A percentile compares a stretch with the other conserved stretches of the same genome.
These are phyloP conservation scores for Penicillium desertorum DNA, from an alignment of 495 filamentous ascomycete species.

Conservation along the genomic window DNA sequence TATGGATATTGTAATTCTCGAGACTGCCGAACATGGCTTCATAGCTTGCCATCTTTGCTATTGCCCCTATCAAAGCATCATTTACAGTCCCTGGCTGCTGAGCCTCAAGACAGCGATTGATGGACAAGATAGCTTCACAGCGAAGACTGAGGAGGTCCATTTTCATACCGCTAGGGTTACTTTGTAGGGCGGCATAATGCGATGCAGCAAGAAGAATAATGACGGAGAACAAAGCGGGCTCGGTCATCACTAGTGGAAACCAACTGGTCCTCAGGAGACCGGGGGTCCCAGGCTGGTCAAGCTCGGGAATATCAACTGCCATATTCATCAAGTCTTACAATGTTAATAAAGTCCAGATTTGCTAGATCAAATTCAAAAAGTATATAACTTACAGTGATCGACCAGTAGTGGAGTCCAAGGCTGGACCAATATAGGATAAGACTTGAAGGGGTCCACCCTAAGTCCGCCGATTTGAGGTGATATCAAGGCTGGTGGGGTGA, in stretches of 20 bases:
- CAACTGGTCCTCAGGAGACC: slow-evolving; percentile 45
- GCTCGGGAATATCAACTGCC: slow-evolving; percentile 48
- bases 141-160: slow-evolving; percentile 38
- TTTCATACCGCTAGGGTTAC: slow-evolving; percentile 14
- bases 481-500: no score
- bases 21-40: slow-evolving; percentile 46
- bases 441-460: slow-evolving; percentile 40
- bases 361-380: background rate
- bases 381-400: slow-evolving; percentile 38
- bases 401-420: slow-evolving; percentile 34
- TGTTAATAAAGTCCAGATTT: slow-evolving; percentile 1
- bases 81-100: slow-evolving; percentile 13
- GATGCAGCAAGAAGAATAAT: slow-evolving; percentile 45
- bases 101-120: slow-evolving; percentile 32
- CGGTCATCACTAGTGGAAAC: slow-evolving; percentile 47
- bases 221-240: slow-evolving; percentile 43
- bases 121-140: slow-evolving; percentile 32
- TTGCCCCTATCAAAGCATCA: slow-evolving; percentile 43
- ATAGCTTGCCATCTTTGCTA: slow-evolving; percentile 51
- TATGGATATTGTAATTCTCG: slow-evolving; percentile 39
- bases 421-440: slow-evolving; percentile 31
- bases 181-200: slow-evolving; percentile 35
- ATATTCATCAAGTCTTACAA: slow-evolving; percentile 41
- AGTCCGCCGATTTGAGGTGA: slow-evolving; percentile 31
- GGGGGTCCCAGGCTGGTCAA: slow-evolving; percentile 36